These are phyloP conservation scores for Globisporangium takayamanum DNA, from an alignment of 352 stramenopile species.

Conservation along the genomic window DNA sequence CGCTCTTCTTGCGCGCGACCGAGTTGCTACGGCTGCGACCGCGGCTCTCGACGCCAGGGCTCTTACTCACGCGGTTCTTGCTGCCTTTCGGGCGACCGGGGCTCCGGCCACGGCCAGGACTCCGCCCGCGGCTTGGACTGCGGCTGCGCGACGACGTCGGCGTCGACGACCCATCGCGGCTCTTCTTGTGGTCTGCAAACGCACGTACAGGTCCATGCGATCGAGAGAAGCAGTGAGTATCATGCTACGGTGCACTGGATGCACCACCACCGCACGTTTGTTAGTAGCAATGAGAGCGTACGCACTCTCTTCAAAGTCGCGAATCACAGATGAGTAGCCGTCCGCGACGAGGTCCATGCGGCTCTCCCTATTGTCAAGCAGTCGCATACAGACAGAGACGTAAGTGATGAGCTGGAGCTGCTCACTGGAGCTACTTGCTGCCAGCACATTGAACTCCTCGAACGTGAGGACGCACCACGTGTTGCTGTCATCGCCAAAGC, in stretches of 20 bases:
- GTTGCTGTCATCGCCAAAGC: slow-evolving; percentile 77
- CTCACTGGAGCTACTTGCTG: neutral
- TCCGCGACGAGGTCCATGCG: slow-evolving; percentile 75
- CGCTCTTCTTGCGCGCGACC: slow-evolving; percentile 25
- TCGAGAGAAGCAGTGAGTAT: slow-evolving; percentile 1
- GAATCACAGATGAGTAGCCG: slow-evolving; percentile 66
- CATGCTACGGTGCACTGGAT: neutral
- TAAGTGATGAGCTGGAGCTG: neutral
- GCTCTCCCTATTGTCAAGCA: slow-evolving; percentile 50
- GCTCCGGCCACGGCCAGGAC: slow-evolving; percentile 40
- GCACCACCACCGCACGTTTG: too few relatives aligned
- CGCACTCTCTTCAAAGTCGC: slow-evolving; percentile 59
- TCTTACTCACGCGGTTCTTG: slow-evolving; percentile 24
- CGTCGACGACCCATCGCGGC: slow-evolving; percentile 22
- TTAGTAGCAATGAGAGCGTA: neutral
- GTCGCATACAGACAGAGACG: neutral
- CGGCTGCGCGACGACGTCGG: slow-evolving; percentile 20
- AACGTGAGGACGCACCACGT: slow-evolving; percentile 41
- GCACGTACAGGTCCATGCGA: neutral
- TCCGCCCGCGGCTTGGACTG: slow-evolving; percentile 40
- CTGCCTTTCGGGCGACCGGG: slow-evolving; percentile 16
- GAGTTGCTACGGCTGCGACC: slow-evolving; percentile 64
- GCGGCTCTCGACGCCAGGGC: slow-evolving; percentile 18
- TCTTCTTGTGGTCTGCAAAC: slow-evolving; percentile 46
- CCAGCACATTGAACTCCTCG: too few relatives aligned